Conservation (phyloP, 176 grass and related monocot genomes). For the Ensete glaucum region DNA sequence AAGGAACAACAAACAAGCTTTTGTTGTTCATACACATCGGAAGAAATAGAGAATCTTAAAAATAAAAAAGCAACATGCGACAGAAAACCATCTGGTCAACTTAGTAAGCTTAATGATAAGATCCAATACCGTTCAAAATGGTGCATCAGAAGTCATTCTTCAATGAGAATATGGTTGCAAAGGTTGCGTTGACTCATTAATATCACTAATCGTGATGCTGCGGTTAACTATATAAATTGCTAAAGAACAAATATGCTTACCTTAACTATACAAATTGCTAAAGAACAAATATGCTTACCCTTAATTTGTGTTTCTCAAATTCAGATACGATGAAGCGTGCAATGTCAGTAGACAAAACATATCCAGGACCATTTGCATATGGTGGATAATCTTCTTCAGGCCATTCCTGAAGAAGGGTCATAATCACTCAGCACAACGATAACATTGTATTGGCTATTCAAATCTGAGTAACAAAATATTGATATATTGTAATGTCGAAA, state of each 20-base stretch:
- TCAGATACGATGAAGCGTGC: neutral
- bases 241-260: neutral
- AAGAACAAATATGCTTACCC: neutral
- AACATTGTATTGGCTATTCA: too few relatives aligned
- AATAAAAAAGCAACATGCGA: too few relatives aligned
- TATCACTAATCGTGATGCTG: neutral
- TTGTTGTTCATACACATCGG: too few relatives aligned
- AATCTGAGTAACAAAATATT: too few relatives aligned
- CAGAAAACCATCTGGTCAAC: too few relatives aligned
- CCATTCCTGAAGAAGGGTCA: conserved; percentile 2
- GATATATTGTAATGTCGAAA: too few relatives aligned
- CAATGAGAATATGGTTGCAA: neutral
- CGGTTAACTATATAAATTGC: neutral
- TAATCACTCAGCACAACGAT: too few relatives aligned
- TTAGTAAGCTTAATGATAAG: too few relatives aligned
- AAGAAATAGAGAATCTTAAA: too few relatives aligned
- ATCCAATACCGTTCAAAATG: too few relatives aligned
- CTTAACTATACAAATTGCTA: neutral
- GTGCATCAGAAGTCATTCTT: too few relatives aligned
- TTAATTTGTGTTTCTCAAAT: conserved; percentile 14
- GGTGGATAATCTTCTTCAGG: conserved; percentile 14
- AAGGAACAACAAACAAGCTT: neutral
- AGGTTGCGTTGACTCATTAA: neutral
- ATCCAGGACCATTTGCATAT: conserved; percentile 14
- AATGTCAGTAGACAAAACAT: conserved; percentile 15